Base-by-base conservation (phyloP, 2,329 filamentous ascomycete genomes). In the Cladobotryum mycophilum region DNA sequence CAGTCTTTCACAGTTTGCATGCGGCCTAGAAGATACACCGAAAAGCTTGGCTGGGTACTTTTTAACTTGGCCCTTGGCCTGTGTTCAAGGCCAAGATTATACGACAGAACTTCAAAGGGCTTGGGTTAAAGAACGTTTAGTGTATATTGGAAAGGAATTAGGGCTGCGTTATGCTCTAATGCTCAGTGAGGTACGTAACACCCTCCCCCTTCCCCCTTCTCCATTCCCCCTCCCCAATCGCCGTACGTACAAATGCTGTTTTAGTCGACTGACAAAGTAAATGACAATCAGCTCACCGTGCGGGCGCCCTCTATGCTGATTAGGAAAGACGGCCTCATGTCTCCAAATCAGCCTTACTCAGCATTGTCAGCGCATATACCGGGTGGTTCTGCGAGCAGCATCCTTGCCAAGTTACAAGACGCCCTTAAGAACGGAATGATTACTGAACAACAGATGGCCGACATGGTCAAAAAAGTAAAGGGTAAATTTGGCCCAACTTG, bases 251-350 rank as follows among this genome's bases (percentile, higher is more conserved):
- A 22, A 38, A 12, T 41, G 3, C 20, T 20, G 20, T 20, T 17
- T 11, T 9, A 41, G n/a, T 41, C 5, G 38, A 18, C 12, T 8
- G 4, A 20, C 38, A 7, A 14, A 25, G 18, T 11, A 37, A 37
- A 14, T 48, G n/a, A 13, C 38, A 51, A 53, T 36, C 45, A 82
- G 79, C 70, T 82, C 47, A 73, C 79, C 60, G 64, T 83, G 47
- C 78, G 81, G 20, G 70, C 82, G 15, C 81, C 81, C 2, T 82
- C 79, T 1, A 83, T 84, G 80, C 70, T 82, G 54, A 82, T 84
- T 61, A 73, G 71, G 25, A 68, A 74, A 35, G 79, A 82, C 58
- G 70, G 70, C 4, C 62, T 79, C 9, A 70, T 78, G 67, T 69
- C 71, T 2, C 68, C 66, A 44, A 70, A 72, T n/a, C 45, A 40